Base-by-base conservation (phyloP, 192 early-diverging fungal genomes). In the Jimgerdemannia lactiflua region DNA sequence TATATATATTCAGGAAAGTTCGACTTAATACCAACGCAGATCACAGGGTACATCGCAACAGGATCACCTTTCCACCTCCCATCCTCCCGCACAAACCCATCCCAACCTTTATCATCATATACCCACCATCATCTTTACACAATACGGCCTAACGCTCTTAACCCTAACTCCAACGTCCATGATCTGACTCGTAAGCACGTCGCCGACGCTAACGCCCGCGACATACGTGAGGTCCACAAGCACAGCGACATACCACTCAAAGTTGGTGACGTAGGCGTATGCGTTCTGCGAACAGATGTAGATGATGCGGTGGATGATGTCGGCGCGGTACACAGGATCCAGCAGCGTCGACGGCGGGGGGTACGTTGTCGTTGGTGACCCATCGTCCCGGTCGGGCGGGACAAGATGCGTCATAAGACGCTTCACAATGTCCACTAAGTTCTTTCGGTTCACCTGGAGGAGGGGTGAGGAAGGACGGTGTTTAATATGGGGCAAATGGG, bases 161-260 rank as follows among this genome's bases (percentile, higher is more conserved):
- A 98, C 96, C 42, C 98, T 89, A 11, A 96, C 95, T 44, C 90
- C 88, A 3, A 97, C 92, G 86, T 98, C 97, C 80, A 98, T 90
- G 6, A 98, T 77, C 80, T 96, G 93, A 7, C 85, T 85, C 43
- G 87, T 86, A 17, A 98, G 70, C n/a, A 86, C 10, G 39, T 84
- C 81, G 0, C 93, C 95, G 4, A 94, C 93, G 74, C 89, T 91
- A 3, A 95, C 92, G 54, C 92, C 92, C 11, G 92, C 80, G 4
- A 94, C 81, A 54, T 93, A 89, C 0, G 92, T 92, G 8, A 98
- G 85, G 66, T 93, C 92, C 3, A 91, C 89, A 40, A 98, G 87
- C 0, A 94, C 88, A 3, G 89, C 85, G 43, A 98, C 87, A 75
- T 98, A 98, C 98, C 98, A 99, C 78, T 98, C 95, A 86, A 98